Base-by-base conservation (phyloP, 1,284 basidiomycete genomes). In the Melampsora larici-populina region DNA sequence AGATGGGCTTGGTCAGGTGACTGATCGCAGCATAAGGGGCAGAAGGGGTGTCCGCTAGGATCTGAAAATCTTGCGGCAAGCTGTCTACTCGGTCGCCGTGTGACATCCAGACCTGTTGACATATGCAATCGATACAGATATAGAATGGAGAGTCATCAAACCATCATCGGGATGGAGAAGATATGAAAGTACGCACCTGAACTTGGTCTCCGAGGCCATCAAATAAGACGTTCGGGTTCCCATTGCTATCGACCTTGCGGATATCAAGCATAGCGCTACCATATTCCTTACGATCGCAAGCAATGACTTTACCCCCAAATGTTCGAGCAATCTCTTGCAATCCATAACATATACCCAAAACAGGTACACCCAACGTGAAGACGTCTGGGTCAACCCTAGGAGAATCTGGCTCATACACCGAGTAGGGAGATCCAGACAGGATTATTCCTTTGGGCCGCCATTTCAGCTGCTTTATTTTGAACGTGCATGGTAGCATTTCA, bases 371-470 rank as follows among this genome's bases (percentile, higher is more conserved):
- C 18, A 92, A 88, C 60, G 90, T 88, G 82, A 95, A 99, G n/a
- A 99, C 90, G n/a, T 88, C 90, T 24, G 94, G 92, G 85, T 99
- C 96, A 65, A 95, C 94, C 81, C 94, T 92, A 21, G 97, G 97
- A 7, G 97, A 91, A 81, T 91, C 94, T 55, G 88, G 85, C 81
- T 96, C 96, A 85, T 98, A 99, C 24, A 99, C 97, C 55, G 96
- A 98, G 86, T 97, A 99, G 0, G 97, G 97, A 17, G 97, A 98
- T 78, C 97, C 97, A 64, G 95, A 98, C 62, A 99, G 88, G 82
- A 99, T 98, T 84, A 99, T 91, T 79, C 97, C 94, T 95, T 96
- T 97, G 2, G 97, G 97, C 83, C 91, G 94, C 89, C 97, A 99
- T 72, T 88, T 88, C 62, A 99, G 86, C 79, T 98, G 93, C 80